These are phyloP conservation scores for Globisporangium iwayamae DNA, from an alignment of 352 stramenopile species.

Conservation along the genomic window DNA sequence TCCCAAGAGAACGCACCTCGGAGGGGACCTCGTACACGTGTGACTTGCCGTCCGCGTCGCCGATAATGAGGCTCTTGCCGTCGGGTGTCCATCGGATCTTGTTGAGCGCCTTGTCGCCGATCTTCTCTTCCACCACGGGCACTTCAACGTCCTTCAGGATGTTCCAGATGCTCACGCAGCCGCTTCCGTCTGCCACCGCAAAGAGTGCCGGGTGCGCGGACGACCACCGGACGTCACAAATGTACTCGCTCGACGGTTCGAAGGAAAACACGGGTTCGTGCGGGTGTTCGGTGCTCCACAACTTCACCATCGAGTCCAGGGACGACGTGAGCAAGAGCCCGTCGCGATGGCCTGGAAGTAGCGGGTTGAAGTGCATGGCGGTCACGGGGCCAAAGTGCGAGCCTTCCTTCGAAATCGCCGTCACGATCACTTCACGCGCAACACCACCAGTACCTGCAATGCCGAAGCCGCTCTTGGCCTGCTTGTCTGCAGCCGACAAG, in stretches of 20 bases:
- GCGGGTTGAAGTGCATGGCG: slow-evolving; percentile 81
- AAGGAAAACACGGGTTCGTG: slow-evolving; percentile 74
- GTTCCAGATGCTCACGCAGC: slow-evolving; percentile 79
- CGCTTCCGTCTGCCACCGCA: slow-evolving; percentile 75
- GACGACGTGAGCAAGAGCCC: slow-evolving; percentile 78
- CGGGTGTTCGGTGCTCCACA: slow-evolving; percentile 82
- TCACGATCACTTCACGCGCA: slow-evolving; percentile 67
- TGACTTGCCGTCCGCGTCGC: slow-evolving; percentile 69
- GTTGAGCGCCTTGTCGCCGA: slow-evolving; percentile 74
- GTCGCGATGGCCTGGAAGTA: slow-evolving; percentile 68
- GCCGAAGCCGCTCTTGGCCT: slow-evolving; percentile 25
- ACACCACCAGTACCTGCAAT: slow-evolving; percentile 13
- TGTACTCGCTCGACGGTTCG: slow-evolving; percentile 85
- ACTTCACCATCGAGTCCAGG: slow-evolving; percentile 84
- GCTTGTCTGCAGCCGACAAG: slow-evolving; percentile 32
- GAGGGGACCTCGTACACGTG: slow-evolving; percentile 78
- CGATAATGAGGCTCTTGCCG: slow-evolving; percentile 75
- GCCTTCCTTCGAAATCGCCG: slow-evolving; percentile 51
- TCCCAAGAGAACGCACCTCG: slow-evolving; percentile 42
- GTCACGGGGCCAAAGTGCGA: slow-evolving; percentile 84
- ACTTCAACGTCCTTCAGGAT: slow-evolving; percentile 84
- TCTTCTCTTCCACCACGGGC: slow-evolving; percentile 55
- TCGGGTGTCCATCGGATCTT: slow-evolving; percentile 80
- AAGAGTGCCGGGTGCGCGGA: slow-evolving; percentile 76
- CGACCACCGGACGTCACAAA: slow-evolving; percentile 87